Evolutionary conservation across 192 early-diverging fungal genomes (phyloP).

Genomic region (Haplosporangium gracile): DNA sequence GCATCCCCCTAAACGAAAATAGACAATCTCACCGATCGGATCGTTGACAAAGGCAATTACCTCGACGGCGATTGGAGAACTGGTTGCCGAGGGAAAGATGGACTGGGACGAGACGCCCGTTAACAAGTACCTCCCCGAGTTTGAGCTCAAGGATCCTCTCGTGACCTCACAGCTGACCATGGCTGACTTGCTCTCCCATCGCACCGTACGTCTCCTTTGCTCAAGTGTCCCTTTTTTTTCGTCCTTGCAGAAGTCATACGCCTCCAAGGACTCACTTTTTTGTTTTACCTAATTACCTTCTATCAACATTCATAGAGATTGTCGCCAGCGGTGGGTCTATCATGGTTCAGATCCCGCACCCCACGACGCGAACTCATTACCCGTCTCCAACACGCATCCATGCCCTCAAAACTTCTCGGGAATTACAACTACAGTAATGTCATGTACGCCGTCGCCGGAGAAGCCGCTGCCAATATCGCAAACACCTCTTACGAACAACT

Average conservation of each 20-base stretch:
- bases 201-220: neutral
- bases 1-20: neutral
- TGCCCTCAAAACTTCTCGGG: neutral
- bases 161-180: constrained; percentile 14
- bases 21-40: constrained; percentile 14
- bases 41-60: constrained; percentile 22
- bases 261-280: neutral
- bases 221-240: neutral
- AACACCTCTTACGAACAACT: neutral
- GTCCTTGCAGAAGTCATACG: neutral
- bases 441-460: constrained; percentile 1
- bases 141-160: constrained; percentile 16
- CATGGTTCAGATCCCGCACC: neutral
- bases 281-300: neutral
- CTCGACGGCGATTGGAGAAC: constrained; percentile 11
- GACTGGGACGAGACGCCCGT: constrained; percentile 26
- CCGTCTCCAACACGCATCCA: neutral
- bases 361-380: neutral
- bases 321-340: neutral
- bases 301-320: neutral
- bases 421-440: neutral
- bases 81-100: constrained; percentile 25
- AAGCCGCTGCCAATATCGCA: constrained; percentile 8
- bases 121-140: constrained; percentile 17
- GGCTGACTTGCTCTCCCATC: constrained; percentile 20